Conservation (phyloP, 2,329 filamentous ascomycete genomes). For the Talaromyces sp. region DNA sequence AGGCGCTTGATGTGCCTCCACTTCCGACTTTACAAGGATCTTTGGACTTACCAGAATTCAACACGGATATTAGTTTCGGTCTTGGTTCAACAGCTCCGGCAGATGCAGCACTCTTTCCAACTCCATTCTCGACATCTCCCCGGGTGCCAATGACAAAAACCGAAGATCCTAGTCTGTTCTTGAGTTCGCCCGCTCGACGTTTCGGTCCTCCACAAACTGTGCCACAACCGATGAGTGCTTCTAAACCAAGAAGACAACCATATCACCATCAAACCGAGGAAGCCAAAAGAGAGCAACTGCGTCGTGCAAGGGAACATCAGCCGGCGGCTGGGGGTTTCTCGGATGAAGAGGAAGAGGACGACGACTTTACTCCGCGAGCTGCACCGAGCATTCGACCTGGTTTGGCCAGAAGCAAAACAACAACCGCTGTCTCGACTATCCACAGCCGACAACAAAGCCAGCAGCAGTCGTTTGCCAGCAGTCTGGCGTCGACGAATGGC, state of each 20-base stretch:
- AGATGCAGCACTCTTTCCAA: constrained; percentile 40
- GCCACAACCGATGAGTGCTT: constrained; percentile 21
- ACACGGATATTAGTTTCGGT: constrained; percentile 25
- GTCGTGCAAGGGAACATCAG: constrained; percentile 30
- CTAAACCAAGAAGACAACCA: constrained; percentile 34
- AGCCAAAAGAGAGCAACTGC: constrained; percentile 42
- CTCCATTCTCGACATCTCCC: constrained; percentile 46
- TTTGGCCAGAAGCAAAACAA: constrained; percentile 41
- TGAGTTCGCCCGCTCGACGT: constrained; percentile 48
- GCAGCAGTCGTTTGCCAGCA: constrained; percentile 28
- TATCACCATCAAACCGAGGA: constrained; percentile 50
- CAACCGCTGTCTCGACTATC: constrained; percentile 32
- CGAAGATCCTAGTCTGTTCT: constrained; percentile 47
- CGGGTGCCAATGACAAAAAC: constrained; percentile 36
- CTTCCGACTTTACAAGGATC: constrained; percentile 35
- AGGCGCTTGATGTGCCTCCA: constrained; percentile 31
- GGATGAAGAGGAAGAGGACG: constrained; percentile 32
- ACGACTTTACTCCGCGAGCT: constrained; percentile 34
- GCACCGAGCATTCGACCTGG: constrained; percentile 31
- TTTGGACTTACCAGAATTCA: constrained; percentile 34
- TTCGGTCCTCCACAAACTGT: constrained; percentile 40
- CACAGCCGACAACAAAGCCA: constrained; percentile 31
- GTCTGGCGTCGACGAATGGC: constrained; percentile 33
- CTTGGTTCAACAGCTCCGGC: constrained; percentile 29
- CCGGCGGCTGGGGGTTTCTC: constrained; percentile 27